phyloP scores from a whole-genome alignment of 768 basidiomycete species.

The Leccinellum rugosiceps region DNA sequence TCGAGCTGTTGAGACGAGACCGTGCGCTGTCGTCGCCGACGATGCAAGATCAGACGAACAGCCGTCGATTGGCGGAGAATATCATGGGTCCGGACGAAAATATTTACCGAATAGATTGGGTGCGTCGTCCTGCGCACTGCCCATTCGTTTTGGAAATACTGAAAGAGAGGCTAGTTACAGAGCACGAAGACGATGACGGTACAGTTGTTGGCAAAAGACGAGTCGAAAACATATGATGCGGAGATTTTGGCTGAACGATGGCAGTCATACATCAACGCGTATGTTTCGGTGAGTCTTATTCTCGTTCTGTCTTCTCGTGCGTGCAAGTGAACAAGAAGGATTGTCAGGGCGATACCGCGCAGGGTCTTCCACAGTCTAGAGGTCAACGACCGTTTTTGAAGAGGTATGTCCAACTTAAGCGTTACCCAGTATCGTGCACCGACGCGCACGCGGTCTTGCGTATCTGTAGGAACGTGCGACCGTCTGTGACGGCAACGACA shows the following conservation, averaged over 20 bases:
- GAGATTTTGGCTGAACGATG: constrained; percentile 75
- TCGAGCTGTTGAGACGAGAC: constrained; percentile 69
- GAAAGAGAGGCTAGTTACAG: constrained; percentile 46
- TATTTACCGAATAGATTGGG: constrained; percentile 80
- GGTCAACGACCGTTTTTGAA: constrained; percentile 61
- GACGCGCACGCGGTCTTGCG: background rate
- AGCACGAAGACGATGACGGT: constrained; percentile 65
- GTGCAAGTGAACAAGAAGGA: background rate
- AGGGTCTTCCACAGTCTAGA: constrained; percentile 46
- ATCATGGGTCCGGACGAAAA: constrained; percentile 75
- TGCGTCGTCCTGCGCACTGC: constrained; percentile 29
- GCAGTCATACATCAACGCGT: constrained; percentile 78
- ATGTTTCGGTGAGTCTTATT: constrained; percentile 51
- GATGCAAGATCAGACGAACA: constrained; percentile 69
- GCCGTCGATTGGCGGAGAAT: constrained; percentile 64
- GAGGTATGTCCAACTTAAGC: constrained; percentile 41
- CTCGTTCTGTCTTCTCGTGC: background rate
- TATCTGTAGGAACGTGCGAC: constrained; percentile 19
- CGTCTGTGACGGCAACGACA: constrained; percentile 20
- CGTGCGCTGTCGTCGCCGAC: constrained; percentile 55
- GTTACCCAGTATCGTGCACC: background rate
- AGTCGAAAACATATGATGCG: constrained; percentile 69
- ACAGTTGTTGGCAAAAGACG: constrained; percentile 78
- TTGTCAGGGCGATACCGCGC: constrained; percentile 54
- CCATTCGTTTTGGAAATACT: background rate